phyloP scores from a whole-genome alignment of 73 alveolate genomes.

The Uronychia binucleata region DNA sequence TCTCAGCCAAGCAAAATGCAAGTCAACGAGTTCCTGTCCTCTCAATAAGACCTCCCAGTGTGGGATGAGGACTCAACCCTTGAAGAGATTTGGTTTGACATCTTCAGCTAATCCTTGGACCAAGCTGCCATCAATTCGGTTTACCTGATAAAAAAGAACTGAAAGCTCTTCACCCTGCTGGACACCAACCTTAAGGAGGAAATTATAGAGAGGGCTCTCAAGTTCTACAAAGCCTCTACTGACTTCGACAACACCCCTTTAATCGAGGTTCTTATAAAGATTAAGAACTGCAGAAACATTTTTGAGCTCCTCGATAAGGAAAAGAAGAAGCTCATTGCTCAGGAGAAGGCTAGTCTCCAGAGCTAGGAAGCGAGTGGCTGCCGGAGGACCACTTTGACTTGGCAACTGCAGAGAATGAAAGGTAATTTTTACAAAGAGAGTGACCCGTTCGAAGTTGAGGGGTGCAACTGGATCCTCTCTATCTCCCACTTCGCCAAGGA shows the following conservation, averaged over 20 bases:
- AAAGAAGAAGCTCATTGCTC: background rate
- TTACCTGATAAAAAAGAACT: background rate
- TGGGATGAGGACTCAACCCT: background rate
- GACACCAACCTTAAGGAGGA: background rate
- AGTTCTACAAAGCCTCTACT: background rate
- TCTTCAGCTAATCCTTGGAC: background rate
- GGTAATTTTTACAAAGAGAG: slow-evolving; percentile 29
- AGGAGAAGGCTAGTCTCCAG: background rate
- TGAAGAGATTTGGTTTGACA: background rate
- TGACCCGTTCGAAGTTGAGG: slow-evolving; percentile 16
- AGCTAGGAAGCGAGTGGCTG: background rate
- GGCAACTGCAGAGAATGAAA: background rate
- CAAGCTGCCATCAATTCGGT: background rate
- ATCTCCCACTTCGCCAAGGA: slow-evolving; percentile 5
- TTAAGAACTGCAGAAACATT: background rate
- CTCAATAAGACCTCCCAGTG: background rate
- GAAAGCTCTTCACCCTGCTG: background rate
- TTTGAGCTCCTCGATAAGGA: slow-evolving; percentile 9
- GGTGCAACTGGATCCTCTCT: slow-evolving; percentile 14
- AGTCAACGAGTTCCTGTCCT: background rate
- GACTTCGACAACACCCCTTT: slow-evolving; percentile 5
- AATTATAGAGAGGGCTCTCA: background rate
- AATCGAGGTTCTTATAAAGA: slow-evolving; percentile 9
- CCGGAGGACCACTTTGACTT: slow-evolving; percentile 3
- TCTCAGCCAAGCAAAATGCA: background rate